phyloP scores from a whole-genome alignment of 768 basidiomycete genomes.

The Porpolomopsis calyptriformis region DNA sequence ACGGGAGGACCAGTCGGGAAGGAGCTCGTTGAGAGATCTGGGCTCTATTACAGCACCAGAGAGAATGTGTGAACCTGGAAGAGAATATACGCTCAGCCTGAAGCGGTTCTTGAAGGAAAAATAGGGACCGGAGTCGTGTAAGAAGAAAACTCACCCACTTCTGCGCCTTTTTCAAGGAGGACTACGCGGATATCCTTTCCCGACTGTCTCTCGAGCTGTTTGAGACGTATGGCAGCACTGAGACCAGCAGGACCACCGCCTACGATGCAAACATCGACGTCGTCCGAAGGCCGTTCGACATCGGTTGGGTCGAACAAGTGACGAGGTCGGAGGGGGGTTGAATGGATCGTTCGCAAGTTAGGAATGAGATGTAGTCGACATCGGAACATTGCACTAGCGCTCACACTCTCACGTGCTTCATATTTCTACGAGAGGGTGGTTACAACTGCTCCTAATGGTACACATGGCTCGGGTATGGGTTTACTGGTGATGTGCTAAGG shows the following conservation, averaged over 20 bases:
- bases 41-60: conserved; percentile 96
- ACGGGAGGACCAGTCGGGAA: conserved; percentile 68
- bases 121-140: not conserved
- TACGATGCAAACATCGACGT: conserved; percentile 95
- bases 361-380: no score
- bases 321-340: not conserved
- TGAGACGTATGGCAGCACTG: conserved; percentile 89
- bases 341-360: conserved; percentile 4
- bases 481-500: no score
- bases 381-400: no score
- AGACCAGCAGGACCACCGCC: conserved; percentile 94
- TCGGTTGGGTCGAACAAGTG: conserved; percentile 36
- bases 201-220: conserved; percentile 77
- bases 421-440: no score
- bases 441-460: no score
- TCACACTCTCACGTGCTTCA: no score
- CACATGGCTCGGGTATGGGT: no score
- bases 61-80: conserved; percentile 80
- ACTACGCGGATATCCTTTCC: conserved; percentile 83
- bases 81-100: no score
- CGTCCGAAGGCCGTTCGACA: conserved; percentile 80
- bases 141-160: conserved; percentile 58
- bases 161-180: conserved; percentile 88
- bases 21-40: conserved; percentile 77
- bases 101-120: no score